phyloP scores from a whole-genome alignment of 805 yeast genomes.

The Hanseniaspora lindneri region DNA sequence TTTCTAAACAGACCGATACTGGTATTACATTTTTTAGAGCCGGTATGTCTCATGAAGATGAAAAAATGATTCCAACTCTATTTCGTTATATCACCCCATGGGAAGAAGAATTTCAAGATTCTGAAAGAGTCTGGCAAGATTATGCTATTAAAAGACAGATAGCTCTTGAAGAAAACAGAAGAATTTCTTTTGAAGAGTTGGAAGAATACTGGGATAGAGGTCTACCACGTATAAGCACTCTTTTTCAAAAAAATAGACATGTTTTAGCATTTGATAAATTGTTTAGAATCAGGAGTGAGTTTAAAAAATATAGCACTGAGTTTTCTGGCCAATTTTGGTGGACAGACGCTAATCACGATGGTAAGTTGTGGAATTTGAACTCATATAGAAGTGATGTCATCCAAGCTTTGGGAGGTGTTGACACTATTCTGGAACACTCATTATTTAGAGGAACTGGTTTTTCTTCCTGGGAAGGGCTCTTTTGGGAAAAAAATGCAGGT shows the following conservation, averaged over 20 bases:
- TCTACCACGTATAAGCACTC: slow-evolving; percentile 85
- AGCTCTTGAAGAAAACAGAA: slow-evolving; percentile 71
- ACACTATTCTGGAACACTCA: slow-evolving; percentile 89
- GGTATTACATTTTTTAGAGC: slow-evolving; percentile 90
- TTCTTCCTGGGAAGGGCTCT: slow-evolving; percentile 95
- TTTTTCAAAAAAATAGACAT: slow-evolving; percentile 89
- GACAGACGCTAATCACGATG: slow-evolving; percentile 88
- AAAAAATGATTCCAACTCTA: slow-evolving; percentile 77
- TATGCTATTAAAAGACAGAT: slow-evolving; percentile 82
- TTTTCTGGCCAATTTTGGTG: slow-evolving; percentile 91
- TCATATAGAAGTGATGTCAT: slow-evolving; percentile 91
- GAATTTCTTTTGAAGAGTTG: slow-evolving; percentile 82
- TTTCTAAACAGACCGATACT: slow-evolving; percentile 88
- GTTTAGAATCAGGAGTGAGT: slow-evolving; percentile 70
- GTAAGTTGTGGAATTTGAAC: slow-evolving; percentile 85
- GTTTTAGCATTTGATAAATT: slow-evolving; percentile 93
- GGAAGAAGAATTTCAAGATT: slow-evolving; percentile 92
- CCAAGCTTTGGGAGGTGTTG: slow-evolving; percentile 94
- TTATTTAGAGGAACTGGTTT: slow-evolving; percentile 94
- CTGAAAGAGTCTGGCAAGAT: slow-evolving; percentile 96
- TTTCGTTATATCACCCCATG: slow-evolving; percentile 88
- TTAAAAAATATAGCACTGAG: slow-evolving; percentile 57
- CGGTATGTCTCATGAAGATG: slow-evolving; percentile 78
- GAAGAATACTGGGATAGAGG: slow-evolving; percentile 97
- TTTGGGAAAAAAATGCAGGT: slow-evolving; percentile 97